These are phyloP conservation scores for Solanum boliviense DNA, from an alignment of 257 asterid genomes.

Conservation along the genomic window DNA sequence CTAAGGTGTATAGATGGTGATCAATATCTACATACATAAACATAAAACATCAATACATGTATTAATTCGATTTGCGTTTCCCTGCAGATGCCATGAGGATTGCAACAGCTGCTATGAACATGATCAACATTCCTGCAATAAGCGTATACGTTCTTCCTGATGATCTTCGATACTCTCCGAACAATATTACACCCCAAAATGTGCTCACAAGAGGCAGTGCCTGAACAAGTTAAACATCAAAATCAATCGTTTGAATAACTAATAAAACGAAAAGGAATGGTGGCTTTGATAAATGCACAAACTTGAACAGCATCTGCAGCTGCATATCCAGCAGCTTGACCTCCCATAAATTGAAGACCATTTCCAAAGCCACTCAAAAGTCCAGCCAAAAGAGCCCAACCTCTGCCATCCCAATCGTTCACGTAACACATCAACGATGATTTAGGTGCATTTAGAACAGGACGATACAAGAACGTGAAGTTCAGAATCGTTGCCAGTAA, in stretches of 20 bases:
- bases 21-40: too few relatives aligned
- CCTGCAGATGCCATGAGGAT: slow-evolving; percentile 90
- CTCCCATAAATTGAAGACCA: slow-evolving; percentile 99
- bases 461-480: slow-evolving; percentile 55
- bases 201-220: slow-evolving; percentile 96
- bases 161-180: slow-evolving; percentile 77
- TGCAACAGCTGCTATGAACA: slow-evolving; percentile 78
- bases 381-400: slow-evolving; percentile 88
- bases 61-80: slow-evolving; percentile 24
- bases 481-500: slow-evolving; percentile 62
- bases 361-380: slow-evolving; percentile 82
- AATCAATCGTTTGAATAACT: too few relatives aligned
- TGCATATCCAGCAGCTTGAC: slow-evolving; percentile 98
- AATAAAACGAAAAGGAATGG: not conserved
- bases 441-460: slow-evolving; percentile 52
- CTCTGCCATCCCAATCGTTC: slow-evolving; percentile 72
- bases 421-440: slow-evolving; percentile 62
- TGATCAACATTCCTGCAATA: slow-evolving; percentile 55
- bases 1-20: too few relatives aligned
- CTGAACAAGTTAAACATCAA: slow-evolving; percentile 12
- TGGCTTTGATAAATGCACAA: not conserved
- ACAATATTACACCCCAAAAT: slow-evolving; percentile 71
- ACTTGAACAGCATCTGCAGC: slow-evolving; percentile 99
- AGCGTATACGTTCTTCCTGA: slow-evolving; percentile 57
- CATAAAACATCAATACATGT: too few relatives aligned